A percentile compares a stretch with the other conserved stretches of the same genome.
These are phyloP conservation scores for Pseudogymnoascus sp. DNA, from an alignment of 2,329 filamentous ascomycete species.

Conservation along the genomic window DNA sequence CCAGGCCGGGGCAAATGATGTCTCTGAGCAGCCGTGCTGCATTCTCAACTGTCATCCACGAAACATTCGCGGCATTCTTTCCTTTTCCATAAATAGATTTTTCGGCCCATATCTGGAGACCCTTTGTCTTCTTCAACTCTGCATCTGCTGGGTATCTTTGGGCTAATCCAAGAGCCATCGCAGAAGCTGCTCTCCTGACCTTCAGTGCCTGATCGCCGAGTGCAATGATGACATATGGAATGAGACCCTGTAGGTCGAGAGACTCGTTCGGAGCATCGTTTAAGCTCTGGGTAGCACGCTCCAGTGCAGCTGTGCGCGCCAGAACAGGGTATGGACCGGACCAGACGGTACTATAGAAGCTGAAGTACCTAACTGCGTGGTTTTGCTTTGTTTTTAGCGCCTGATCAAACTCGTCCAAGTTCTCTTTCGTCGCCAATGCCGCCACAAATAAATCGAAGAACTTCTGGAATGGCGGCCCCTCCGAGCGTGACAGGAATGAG, in stretches of 20 bases:
- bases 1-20: constrained; percentile 64
- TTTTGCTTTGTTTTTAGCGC: constrained; percentile 33
- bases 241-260: constrained; percentile 64
- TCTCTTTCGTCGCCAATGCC: constrained; percentile 38
- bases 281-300: constrained; percentile 50
- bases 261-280: constrained; percentile 40
- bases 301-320: constrained; percentile 60
- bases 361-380: constrained; percentile 46
- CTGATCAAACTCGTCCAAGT: constrained; percentile 34
- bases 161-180: constrained; percentile 51
- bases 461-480: constrained; percentile 33
- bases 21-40: constrained; percentile 52
- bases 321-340: constrained; percentile 61
- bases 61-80: constrained; percentile 36
- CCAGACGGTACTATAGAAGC: constrained; percentile 69
- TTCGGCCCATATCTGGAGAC: constrained; percentile 47
- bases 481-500: constrained; percentile 44
- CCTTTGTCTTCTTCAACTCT: constrained; percentile 34
- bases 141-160: constrained; percentile 35
- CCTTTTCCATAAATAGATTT: constrained; percentile 54
- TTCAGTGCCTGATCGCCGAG: constrained; percentile 67
- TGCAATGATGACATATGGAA: constrained; percentile 73
- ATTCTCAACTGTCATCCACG: constrained; percentile 51
- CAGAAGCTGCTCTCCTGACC: constrained; percentile 67
- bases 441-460: constrained; percentile 52